Evolutionary conservation across 2,329 filamentous ascomycete genomes (phyloP), one percentile per base, ranked within the genome.

Genomic region (Fusarium sp.): DNA sequence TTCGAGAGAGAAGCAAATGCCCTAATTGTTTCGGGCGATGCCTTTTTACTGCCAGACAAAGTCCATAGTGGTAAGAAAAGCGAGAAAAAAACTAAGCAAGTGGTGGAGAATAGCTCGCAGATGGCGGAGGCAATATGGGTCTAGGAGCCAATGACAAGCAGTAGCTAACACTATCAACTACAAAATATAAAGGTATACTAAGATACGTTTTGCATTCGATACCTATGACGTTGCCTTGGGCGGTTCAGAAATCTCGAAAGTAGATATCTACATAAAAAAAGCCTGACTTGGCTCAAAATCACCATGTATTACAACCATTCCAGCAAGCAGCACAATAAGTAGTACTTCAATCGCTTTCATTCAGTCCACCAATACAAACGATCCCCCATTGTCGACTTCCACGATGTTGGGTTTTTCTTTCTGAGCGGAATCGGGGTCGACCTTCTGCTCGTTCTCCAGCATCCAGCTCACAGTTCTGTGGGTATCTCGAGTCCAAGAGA

Each of bases 391-490:
- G 4, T 69, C 48, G 8, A 78, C 58, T 20, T 62, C 59, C 8
- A 67, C 59, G 3, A 70, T 7, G 4, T 77, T 66, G 2, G 76
- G 76, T 2, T 13, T 27, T 4, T 67, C 52, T 1, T 30, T 37
- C 1, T 64, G 37, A 7, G 30, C n/a, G 13, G 39, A 45, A 2
- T 9, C 3, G 1, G 63, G 27, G 0, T 43, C 41, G 1, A 2
- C 35, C 35, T 71, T 75, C 1, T 25, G 23, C 41, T 79, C 76
- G 20, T 78, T 63, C 5, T 74, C 48, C 6, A 79, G 27, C 0
- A 68, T 76, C 76, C 74, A 79, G 4, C 72, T 63, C 0, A 79
- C 27, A 5, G 76, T 78, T 7, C 74, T 66, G 1, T n/a, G 43
- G 0, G 65, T 72, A 52, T 79, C 76, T 6, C 23, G 50, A 3